Evolutionary conservation across 495 filamentous ascomycete species (phyloP).

Genomic region (Trichoderma parareesei): DNA sequence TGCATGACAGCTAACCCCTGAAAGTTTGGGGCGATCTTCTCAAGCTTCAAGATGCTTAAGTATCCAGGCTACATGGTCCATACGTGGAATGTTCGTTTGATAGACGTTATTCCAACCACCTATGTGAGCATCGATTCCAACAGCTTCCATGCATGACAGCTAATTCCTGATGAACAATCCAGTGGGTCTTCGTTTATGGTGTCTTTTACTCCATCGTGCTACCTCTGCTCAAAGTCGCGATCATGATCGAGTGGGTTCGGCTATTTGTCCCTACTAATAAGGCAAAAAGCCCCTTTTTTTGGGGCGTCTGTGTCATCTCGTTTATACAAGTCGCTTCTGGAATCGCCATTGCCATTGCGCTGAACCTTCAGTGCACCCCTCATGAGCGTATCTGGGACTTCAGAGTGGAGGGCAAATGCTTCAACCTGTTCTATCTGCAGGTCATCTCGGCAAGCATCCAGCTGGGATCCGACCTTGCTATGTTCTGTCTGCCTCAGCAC

Average conservation of each 20-base stretch:
- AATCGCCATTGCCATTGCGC: conserved; percentile 21
- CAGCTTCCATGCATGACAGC: neutral
- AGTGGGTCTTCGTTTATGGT: conserved; percentile 19
- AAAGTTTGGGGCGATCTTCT: neutral
- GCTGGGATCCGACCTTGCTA: conserved; percentile 27
- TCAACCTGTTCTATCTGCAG: conserved; percentile 20
- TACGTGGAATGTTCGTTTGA: conserved; percentile 21
- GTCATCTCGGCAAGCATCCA: conserved; percentile 21
- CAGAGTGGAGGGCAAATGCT: conserved; percentile 21
- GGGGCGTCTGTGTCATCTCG: conserved; percentile 14
- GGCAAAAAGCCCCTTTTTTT: conserved; percentile 14
- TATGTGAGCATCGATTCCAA: conserved; percentile 16
- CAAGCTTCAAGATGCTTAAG: conserved; percentile 11
- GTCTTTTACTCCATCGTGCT: conserved; percentile 20
- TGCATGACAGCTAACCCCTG: too few species aligned
- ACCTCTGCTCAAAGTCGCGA: conserved; percentile 25
- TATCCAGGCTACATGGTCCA: conserved; percentile 24
- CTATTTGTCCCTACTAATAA: conserved; percentile 21
- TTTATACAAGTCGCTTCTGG: conserved; percentile 14
- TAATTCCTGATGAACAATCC: neutral
- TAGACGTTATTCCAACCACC: conserved; percentile 3
- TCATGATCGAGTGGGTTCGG: conserved; percentile 30
- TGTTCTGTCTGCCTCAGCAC: conserved; percentile 29
- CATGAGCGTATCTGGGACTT: conserved; percentile 25
- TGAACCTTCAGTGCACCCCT: conserved; percentile 35